Percentiles rank a stretch among this genome's conserved stretches.
Conservation (phyloP, 148 eudicot genomes). For the Chenopodium quinoa region DNA sequence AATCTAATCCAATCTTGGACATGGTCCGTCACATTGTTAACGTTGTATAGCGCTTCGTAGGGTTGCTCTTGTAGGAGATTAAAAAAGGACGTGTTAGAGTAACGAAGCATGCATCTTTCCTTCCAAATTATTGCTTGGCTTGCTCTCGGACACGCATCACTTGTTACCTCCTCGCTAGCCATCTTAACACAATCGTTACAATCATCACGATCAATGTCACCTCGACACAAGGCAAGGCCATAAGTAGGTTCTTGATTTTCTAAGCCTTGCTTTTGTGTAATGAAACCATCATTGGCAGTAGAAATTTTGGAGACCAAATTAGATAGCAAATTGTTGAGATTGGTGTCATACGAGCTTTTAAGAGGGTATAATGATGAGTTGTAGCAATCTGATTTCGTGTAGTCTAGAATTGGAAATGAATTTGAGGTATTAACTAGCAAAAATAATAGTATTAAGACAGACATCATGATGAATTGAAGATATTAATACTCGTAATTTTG, state of each 20-base stretch:
- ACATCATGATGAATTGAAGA: neutral
- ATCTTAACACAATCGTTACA: neutral
- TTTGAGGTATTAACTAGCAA: neutral
- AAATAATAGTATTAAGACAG: neutral
- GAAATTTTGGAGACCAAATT: neutral
- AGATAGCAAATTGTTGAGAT: neutral
- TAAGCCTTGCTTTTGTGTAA: neutral
- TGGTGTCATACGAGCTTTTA: neutral
- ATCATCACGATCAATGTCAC: neutral
- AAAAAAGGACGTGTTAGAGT: too few species aligned
- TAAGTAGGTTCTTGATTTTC: neutral
- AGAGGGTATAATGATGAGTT: neutral
- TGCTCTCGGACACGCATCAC: neutral
- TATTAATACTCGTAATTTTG: too few species aligned
- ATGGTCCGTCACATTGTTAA: neutral
- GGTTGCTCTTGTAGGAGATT: too few species aligned
- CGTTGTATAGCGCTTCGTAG: too few species aligned
- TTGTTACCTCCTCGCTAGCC: neutral
- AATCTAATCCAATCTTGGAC: neutral
- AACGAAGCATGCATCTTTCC: too few species aligned
- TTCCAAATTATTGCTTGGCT: neutral
- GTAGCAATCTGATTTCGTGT: neutral
- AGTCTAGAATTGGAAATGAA: neutral
- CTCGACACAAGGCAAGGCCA: neutral
- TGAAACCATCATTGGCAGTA: neutral